phyloP scores from a whole-genome alignment of 495 filamentous ascomycete genomes.

The Hyaloscypha variabilis region DNA sequence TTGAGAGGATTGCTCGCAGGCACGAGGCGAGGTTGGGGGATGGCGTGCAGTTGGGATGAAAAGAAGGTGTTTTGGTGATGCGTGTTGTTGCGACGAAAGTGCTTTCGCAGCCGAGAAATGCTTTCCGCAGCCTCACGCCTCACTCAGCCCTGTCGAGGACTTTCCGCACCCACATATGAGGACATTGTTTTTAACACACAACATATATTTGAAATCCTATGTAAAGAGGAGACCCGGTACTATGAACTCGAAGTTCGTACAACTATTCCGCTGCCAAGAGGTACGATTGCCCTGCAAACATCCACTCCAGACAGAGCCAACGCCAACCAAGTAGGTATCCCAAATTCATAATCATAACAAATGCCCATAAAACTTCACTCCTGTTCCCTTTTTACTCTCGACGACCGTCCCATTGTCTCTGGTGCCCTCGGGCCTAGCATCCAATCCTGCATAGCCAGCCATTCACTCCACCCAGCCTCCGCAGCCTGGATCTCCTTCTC shows the following conservation, averaged over 20 bases:
- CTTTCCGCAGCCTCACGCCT: neutral
- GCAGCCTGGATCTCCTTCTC: conserved; percentile 83
- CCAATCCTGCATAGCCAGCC: conserved; percentile 36
- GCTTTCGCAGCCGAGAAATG: neutral
- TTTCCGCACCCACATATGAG: neutral
- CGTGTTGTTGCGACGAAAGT: neutral
- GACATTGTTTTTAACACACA: neutral
- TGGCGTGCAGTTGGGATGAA: neutral
- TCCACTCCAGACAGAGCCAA: neutral
- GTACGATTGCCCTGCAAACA: neutral
- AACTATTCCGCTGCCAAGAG: neutral
- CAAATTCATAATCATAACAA: neutral
- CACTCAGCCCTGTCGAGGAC: neutral
- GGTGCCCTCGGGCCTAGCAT: conserved; percentile 49
- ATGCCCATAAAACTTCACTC: conserved; percentile 2
- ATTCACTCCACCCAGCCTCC: conserved; percentile 67
- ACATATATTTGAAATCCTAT: neutral
- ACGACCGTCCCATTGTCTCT: conserved; percentile 61
- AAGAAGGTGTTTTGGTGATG: neutral
- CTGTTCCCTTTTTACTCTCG: conserved; percentile 86
- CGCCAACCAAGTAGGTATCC: neutral
- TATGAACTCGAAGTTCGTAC: neutral
- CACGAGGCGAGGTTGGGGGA: neutral
- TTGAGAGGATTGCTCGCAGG: neutral
- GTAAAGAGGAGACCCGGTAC: neutral